phyloP scores from a whole-genome alignment of 306 rosid species.

The Sophora flavescens region DNA sequence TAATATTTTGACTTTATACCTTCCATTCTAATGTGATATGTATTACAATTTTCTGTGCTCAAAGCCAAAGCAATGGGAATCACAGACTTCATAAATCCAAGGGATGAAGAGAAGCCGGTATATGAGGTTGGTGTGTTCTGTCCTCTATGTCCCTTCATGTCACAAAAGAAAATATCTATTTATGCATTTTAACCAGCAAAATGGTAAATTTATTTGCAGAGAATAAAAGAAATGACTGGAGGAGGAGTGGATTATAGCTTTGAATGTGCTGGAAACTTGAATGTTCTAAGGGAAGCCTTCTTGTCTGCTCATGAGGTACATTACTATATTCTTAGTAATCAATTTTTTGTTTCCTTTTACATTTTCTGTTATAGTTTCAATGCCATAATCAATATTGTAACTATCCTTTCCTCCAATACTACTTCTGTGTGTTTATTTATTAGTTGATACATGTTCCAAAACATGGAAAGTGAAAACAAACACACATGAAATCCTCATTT shows the following conservation, averaged over 20 bases:
- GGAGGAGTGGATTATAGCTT: conserved; percentile 82
- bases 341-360: background rate
- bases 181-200: background rate
- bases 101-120: conserved; percentile 60
- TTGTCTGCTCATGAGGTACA: conserved; percentile 64
- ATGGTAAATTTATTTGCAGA: conserved; percentile 51
- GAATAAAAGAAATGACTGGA: conserved; percentile 56
- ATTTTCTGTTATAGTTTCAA: conserved; percentile 2
- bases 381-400: background rate
- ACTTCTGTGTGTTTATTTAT: too few relatives aligned
- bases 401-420: background rate
- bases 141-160: background rate
- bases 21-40: background rate
- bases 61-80: conserved; percentile 71
- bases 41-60: conserved; percentile 17
- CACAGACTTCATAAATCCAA: conserved; percentile 74
- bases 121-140: conserved; percentile 61
- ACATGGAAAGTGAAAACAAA: too few relatives aligned
- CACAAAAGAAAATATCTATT: background rate
- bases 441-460: too few relatives aligned
- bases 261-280: conserved; percentile 69
- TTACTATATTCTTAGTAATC: background rate
- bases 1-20: background rate
- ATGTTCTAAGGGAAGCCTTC: conserved; percentile 71
- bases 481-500: background rate